Base-by-base conservation (phyloP, 1,284 basidiomycete genomes). In the Boletus semigastroideus region DNA sequence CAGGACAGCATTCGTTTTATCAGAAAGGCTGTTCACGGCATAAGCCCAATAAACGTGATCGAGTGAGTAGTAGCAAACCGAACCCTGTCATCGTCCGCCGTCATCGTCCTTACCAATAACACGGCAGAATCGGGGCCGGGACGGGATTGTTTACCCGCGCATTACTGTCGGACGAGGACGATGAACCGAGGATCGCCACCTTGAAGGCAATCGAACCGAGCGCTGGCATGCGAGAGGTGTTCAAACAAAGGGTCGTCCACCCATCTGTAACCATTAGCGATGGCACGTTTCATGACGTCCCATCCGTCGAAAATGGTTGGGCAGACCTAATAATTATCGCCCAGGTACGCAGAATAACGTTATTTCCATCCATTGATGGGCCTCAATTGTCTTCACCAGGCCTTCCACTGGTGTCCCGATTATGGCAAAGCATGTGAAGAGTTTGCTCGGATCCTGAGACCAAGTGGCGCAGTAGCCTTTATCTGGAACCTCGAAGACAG, bases 401-500 rank as follows among this genome's bases (percentile, higher is more conserved):
- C 90, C 13, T 92, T 84, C 63, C 89, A 92, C 69, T 92, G 90
- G 89, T 89, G 86, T 60, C 85, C 85, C 3, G 79, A 91, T 64
- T 86, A 82, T 63, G 75, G 82, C 52, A 76, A 74, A 49, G 87
- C 88, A 1, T 75, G 76, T 14, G 68, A 67, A 0, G 89, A 92
- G 63, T 87, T 92, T 63, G 75, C 79, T 20, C 78, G 90, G 33
- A 78, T 90, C 59, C 71, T 92, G 45, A 88, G 87, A 63, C 83
- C 85, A 0, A 69, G 72, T 30, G 90, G 88, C 5, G 67, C 77
- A 7, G 74, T 83, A n/a, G 82, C 75, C 4, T 74, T 87, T 52
- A 81, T 90, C 42, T 92, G 90, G 89, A 92, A 91, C 67, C 69
- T 91, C 33, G 89, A 90, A 67, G 84, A 90, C 67, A 76, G 84